These are phyloP conservation scores for Xerocomellus chrysenteron DNA, from an alignment of 768 basidiomycete genomes.

Conservation along the genomic window DNA sequence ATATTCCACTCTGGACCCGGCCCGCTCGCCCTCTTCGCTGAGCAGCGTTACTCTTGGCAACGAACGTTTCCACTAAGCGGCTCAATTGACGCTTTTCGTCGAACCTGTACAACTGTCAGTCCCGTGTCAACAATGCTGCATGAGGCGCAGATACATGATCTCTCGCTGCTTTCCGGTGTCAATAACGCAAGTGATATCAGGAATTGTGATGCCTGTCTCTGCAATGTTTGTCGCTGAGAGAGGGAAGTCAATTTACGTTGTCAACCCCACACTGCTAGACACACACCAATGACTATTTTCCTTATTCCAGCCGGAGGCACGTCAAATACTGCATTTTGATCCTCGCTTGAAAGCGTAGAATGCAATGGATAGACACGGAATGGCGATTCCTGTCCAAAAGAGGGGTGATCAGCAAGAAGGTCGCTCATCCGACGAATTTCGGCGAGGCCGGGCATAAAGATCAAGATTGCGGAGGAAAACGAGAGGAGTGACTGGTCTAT, in stretches of 20 bases:
- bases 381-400: conserved; percentile 58
- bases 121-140: not conserved
- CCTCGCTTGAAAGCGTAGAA: conserved; percentile 89
- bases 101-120: conserved; percentile 50
- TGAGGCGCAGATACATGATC: conserved; percentile 60
- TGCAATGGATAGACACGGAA: conserved; percentile 88
- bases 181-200: conserved; percentile 95
- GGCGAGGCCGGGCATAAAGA: conserved; percentile 94
- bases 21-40: conserved; percentile 90
- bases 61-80: conserved; percentile 85
- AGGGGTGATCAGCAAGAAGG: conserved; percentile 68
- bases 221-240: conserved; percentile 82
- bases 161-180: conserved; percentile 93
- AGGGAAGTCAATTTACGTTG: not conserved
- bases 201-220: conserved; percentile 98
- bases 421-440: conserved; percentile 92
- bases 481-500: conserved; percentile 46
- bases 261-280: conserved; percentile 1
- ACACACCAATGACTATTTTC: conserved; percentile 90
- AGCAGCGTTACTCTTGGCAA: conserved; percentile 88
- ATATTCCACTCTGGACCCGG: conserved; percentile 84
- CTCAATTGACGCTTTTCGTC: conserved; percentile 98
- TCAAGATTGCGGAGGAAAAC: conserved; percentile 78
- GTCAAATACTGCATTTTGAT: conserved; percentile 89
- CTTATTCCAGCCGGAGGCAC: conserved; percentile 74